Conservation (phyloP, 2,329 filamentous ascomycete genomes). For the Aulographum hederae region DNA sequence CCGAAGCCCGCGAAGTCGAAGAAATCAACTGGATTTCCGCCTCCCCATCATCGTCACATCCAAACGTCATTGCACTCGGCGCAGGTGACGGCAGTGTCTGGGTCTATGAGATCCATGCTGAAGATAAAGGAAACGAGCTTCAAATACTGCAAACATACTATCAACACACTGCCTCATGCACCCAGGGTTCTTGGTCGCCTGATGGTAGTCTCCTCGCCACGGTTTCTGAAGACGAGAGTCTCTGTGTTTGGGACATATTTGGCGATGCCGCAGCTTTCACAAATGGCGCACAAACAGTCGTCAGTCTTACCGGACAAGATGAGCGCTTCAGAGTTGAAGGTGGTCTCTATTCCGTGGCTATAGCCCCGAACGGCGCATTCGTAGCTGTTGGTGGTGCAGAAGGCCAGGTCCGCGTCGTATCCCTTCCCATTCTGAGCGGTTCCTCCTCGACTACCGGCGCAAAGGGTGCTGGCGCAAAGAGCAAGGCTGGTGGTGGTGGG, state of each 20-base stretch:
- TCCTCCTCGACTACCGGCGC: neutral
- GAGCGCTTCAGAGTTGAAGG: conserved; percentile 86
- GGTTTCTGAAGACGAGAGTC: conserved; percentile 69
- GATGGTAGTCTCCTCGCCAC: conserved; percentile 78
- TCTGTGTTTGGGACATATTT: conserved; percentile 90
- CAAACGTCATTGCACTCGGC: conserved; percentile 73
- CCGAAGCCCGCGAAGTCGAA: conserved; percentile 72
- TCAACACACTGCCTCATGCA: conserved; percentile 70
- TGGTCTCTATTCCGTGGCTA: conserved; percentile 71
- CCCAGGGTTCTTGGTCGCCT: conserved; percentile 76
- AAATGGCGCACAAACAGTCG: conserved; percentile 41
- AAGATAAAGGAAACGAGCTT: conserved; percentile 42
- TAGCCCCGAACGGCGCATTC: conserved; percentile 63
- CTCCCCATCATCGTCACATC: conserved; percentile 51
- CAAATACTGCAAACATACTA: conserved; percentile 85
- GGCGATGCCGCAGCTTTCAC: conserved; percentile 45
- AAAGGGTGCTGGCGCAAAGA: conserved; percentile 15
- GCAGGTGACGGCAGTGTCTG: conserved; percentile 85
- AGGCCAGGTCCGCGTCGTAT: conserved; percentile 69
- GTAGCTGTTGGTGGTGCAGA: conserved; percentile 77
- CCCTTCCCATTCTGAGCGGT: conserved; percentile 47
- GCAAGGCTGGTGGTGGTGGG: conserved; percentile 23
- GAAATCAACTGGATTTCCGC: conserved; percentile 82
- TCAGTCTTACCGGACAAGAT: conserved; percentile 62
- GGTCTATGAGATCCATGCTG: conserved; percentile 74